phyloP scores from a whole-genome alignment of 495 filamentous ascomycete genomes.

The Aspergillus diversus region DNA sequence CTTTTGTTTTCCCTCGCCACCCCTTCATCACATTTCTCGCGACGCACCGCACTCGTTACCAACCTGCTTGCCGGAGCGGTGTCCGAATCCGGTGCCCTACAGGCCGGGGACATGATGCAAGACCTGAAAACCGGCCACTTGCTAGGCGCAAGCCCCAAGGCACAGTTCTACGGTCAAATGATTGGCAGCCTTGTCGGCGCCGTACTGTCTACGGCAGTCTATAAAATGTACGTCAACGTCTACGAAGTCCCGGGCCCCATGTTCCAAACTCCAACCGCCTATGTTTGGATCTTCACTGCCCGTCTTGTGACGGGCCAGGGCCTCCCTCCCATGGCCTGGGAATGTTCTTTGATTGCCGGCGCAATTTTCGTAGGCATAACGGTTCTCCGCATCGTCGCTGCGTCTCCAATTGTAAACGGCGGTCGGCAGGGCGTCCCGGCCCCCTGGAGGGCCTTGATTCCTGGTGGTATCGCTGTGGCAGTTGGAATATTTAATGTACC shows the following conservation, averaged over 20 bases:
- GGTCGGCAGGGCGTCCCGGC: slow-evolving; percentile 31
- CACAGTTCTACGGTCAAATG: slow-evolving; percentile 95
- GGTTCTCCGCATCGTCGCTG: slow-evolving; percentile 61
- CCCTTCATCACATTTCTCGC: slow-evolving; percentile 66
- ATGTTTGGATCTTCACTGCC: slow-evolving; percentile 97
- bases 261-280: slow-evolving; percentile 93
- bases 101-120: slow-evolving; percentile 98
- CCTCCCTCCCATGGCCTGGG: slow-evolving; percentile 76
- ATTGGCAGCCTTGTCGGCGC: slow-evolving; percentile 90
- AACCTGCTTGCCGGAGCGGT: slow-evolving; percentile 96
- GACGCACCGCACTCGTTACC: slow-evolving; percentile 72
- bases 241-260: slow-evolving; percentile 85
- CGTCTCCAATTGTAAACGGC: slow-evolving; percentile 39
- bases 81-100: slow-evolving; percentile 81
- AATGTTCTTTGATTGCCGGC: slow-evolving; percentile 73
- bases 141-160: slow-evolving; percentile 86
- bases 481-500: slow-evolving; percentile 98
- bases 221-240: slow-evolving; percentile 87
- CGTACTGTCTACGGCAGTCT: slow-evolving; percentile 82
- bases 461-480: slow-evolving; percentile 93
- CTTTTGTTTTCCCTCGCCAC: slow-evolving; percentile 90
- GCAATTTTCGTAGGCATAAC: slow-evolving; percentile 72
- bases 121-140: slow-evolving; percentile 97
- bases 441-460: slow-evolving; percentile 59
- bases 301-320: slow-evolving; percentile 92